Base-by-base conservation (phyloP, 2,329 filamentous ascomycete species). In the Cladosporium sp. region DNA sequence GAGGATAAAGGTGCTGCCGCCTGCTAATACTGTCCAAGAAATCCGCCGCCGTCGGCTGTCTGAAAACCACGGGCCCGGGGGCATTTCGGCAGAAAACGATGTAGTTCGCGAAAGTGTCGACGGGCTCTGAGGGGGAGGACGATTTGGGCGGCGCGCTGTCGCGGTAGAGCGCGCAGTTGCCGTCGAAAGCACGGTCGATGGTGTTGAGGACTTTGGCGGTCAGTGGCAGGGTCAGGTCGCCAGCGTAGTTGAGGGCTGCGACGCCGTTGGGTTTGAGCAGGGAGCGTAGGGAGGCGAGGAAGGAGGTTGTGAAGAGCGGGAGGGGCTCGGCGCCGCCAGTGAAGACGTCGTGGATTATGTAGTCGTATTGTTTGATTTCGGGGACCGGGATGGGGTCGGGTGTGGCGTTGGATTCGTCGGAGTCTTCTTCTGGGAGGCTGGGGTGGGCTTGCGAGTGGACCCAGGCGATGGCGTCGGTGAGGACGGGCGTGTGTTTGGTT, bases 341-440 rank as follows among this genome's bases (percentile, higher is more conserved):
- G 68, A 98, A 98, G 19, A 98, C 93, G 61, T 98, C 93, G 68
- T 98, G 93, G 50, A 98, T 79, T 64, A 98, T 93, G 73, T 95
- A 97, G 72, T 96, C 86, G 68, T 86, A 98, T 28, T 53, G 49
- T 75, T 75, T 22, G 18, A 43, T 9, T 14, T 19, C 13, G 40
- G 48, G 46, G 54, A 14, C 13, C n/a, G 9, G n/a, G 9, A 22
- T 43, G 43, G 33, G 35, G 43, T 31, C 16, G 34, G 11, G 19
- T 18, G 10, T 13, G 10, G 31, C n/a, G 31, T 45, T 3, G 2
- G 28, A n/a, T 3, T 42, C 45, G 11, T 16, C 10, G 14, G 9
- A 11, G 9, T 38, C 33, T 8, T 44, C 11, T 14, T 69, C 65
- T 10, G 11, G 8, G 4, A 11, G n/a, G 4, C 3, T 10, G 2